Evolutionary conservation across 306 rosid species (phyloP), one percentile per base, ranked within the genome.

Genomic region (Cucurbita maxima): DNA sequence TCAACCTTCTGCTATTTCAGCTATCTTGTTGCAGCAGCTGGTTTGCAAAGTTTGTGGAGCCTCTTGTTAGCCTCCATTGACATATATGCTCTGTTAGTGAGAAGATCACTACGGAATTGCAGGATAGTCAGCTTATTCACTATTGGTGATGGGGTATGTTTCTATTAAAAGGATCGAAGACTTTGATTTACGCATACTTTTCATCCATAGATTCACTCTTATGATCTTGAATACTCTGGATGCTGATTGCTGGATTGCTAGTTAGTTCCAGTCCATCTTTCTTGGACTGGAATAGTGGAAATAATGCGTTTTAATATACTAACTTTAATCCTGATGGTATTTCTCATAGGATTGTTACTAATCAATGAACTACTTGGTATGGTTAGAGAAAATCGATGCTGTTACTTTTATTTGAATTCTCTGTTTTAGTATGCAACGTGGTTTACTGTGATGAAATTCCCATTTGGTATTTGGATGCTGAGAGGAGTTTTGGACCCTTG

Each of bases 121-220:
- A 83, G 58, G 78, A 79, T 84, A 63, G 87, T 90, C 75, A 61
- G 87, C 79, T 69, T 88, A 52, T 90, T 94, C 77, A 83, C 96
- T 48, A 34, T 94, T 63, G 98, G 97, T 15, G 98, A 94, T 71
- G 96, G 98, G 89, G 98, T 90, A 94, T 83, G 97, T 76, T 34
- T 43, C 13, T 44, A 44, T 4, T 11, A 66, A 20, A 30, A 25
- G 66, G 6, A 43, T 30, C 40, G 34, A 25, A 25, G 8, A 10
- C 4, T 64, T 19, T 44, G n/a, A 19, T 66, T 38, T 66, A 0
- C 0, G 54, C 19, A 34, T 59, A 59, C 43, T 34, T 34, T 59
- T 59, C 11, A 44, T 11, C 6, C 34, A 1, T 19, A 12, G 36
- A 19, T 64, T 43, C 50, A n/a, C 50, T 38, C 18, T 66, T 43